A percentile compares a stretch with the other conserved stretches of the same genome.
Conservation (phyloP, 495 filamentous ascomycete genomes). For the Elaphomyces granulatus region DNA sequence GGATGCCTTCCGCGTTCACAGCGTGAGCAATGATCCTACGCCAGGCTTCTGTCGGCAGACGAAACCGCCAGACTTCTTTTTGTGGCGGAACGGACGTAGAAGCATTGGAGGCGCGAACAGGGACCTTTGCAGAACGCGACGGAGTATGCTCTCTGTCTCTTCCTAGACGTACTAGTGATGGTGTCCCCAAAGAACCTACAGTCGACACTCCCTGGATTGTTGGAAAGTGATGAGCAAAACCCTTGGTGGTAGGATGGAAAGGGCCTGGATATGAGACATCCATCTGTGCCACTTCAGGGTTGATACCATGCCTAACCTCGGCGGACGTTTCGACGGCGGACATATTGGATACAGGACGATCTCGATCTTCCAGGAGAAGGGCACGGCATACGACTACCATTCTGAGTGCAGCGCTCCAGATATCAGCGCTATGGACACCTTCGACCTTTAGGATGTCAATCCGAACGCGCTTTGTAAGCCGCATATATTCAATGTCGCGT, state of each 20-base stretch:
- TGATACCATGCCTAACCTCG: neutral
- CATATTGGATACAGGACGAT: conserved; percentile 5
- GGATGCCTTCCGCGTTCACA: conserved; percentile 17
- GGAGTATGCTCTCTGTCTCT: neutral
- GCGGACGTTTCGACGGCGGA: neutral
- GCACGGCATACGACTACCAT: conserved; percentile 21
- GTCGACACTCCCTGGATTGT: neutral
- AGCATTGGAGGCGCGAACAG: neutral
- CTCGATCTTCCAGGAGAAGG: conserved; percentile 15
- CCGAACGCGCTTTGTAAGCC: conserved; percentile 13
- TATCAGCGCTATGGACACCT: conserved; percentile 17
- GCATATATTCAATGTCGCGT: conserved; percentile 8
- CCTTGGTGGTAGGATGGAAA: neutral
- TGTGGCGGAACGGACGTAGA: conserved; percentile 1
- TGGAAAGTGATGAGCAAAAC: neutral
- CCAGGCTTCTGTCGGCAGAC: conserved; percentile 20
- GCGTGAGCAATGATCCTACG: conserved; percentile 20
- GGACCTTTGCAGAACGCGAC: neutral
- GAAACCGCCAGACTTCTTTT: conserved; percentile 10
- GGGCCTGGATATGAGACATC: conserved; percentile 1
- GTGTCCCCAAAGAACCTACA: neutral
- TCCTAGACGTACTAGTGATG: neutral
- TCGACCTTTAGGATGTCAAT: conserved; percentile 16
- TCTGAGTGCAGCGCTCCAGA: conserved; percentile 20
- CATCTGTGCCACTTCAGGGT: neutral